Conservation (phyloP, 129 eudicot genomes). For the Flaveria linearis region DNA sequence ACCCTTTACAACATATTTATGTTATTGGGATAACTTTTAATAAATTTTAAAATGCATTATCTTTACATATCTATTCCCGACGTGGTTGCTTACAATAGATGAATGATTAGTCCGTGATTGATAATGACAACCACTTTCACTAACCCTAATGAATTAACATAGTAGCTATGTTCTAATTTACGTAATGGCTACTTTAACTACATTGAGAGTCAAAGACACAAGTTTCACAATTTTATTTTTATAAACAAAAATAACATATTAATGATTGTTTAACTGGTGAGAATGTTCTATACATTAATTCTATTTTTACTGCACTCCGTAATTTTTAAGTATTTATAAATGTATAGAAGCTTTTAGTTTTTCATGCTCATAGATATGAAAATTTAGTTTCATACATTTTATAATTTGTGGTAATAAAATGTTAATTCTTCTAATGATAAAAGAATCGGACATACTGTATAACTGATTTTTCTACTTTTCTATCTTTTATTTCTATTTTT, state of each 20-base stretch:
- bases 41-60: not conserved
- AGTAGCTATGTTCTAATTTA: not conserved
- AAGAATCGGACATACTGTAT: not conserved
- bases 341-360: not conserved
- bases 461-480: not conserved
- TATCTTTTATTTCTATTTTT: not conserved
- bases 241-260: too few relatives aligned
- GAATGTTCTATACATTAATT: too few relatives aligned
- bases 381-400: not conserved
- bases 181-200: not conserved
- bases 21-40: not conserved
- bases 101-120: constrained; percentile 23
- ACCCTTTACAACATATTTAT: not conserved
- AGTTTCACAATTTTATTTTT: too few relatives aligned
- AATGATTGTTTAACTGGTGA: too few relatives aligned
- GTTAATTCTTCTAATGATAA: not conserved
- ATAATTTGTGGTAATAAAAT: not conserved
- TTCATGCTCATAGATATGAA: not conserved
- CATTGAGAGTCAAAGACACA: too few relatives aligned
- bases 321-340: not conserved
- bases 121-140: constrained; percentile 21
- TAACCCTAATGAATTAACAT: constrained; percentile 6
- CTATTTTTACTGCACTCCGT: not conserved
- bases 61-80: not conserved
- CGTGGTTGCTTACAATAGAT: constrained; percentile 24